Evolutionary conservation across 106 monocot genomes (phyloP).

Genomic region (Dioscorea dumetorum): DNA sequence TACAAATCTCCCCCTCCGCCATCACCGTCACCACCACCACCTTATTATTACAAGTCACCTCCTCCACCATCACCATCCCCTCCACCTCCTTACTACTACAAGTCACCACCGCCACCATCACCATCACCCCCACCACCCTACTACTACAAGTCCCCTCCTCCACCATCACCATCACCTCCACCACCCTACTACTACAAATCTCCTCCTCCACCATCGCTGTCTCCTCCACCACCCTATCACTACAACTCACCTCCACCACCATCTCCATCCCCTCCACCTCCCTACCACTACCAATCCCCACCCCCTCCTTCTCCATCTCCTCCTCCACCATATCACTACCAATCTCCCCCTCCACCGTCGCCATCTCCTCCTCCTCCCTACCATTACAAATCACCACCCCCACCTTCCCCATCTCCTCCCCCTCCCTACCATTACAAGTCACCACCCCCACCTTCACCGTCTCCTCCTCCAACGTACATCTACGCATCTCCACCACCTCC

Average conservation of each 20-base stretch:
- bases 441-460: conserved; percentile 2
- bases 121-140: neutral
- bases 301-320: conserved; percentile 1
- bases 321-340: neutral
- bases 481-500: conserved; percentile 11
- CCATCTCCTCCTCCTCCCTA: neutral
- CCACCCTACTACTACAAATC: neutral
- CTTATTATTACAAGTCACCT: neutral
- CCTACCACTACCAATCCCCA: neutral
- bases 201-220: neutral
- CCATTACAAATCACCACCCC: neutral
- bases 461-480: conserved; percentile 5
- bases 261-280: neutral
- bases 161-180: neutral
- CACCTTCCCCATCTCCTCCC: neutral
- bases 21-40: neutral
- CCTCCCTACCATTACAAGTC: neutral
- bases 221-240: neutral
- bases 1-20: neutral
- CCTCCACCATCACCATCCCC: neutral
- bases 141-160: neutral
- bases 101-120: neutral
- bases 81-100: conserved; percentile 1
- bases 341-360: neutral
- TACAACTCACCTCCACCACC: conserved; percentile 2